Conservation (phyloP, 768 basidiomycete genomes). For the Suillus bovinus region DNA sequence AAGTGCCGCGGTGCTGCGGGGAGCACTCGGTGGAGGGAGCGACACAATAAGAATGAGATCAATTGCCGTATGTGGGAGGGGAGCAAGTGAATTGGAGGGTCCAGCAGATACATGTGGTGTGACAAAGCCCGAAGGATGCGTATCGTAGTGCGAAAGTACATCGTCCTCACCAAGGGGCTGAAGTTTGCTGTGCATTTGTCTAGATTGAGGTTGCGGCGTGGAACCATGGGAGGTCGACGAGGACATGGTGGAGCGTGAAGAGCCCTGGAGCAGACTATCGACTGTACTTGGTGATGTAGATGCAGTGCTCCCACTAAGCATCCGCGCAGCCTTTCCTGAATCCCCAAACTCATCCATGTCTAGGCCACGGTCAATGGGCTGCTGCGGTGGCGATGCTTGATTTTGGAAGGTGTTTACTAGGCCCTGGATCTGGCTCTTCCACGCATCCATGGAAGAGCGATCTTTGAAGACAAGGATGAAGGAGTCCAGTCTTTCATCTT, state of each 20-base stretch:
- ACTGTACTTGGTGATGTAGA: constrained; percentile 58
- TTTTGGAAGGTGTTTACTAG: constrained; percentile 74
- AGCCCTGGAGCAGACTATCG: constrained; percentile 66
- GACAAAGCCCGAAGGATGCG: constrained; percentile 50
- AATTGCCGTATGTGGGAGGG: constrained; percentile 82
- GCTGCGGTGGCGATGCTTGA: constrained; percentile 42
- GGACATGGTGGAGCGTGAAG: constrained; percentile 67
- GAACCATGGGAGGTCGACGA: constrained; percentile 75
- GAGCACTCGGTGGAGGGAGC: constrained; percentile 70
- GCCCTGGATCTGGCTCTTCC: constrained; percentile 80
- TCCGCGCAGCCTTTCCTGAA: constrained; percentile 72
- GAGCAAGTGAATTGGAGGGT: constrained; percentile 77
- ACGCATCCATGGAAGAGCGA: constrained; percentile 82
- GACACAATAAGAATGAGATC: constrained; percentile 94
- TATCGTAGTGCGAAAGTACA: constrained; percentile 58
- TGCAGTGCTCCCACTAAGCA: constrained; percentile 75
- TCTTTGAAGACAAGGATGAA: constrained; percentile 97
- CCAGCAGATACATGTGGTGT: constrained; percentile 73
- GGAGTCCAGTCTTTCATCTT: constrained; percentile 88
- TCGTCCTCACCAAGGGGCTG: constrained; percentile 74
- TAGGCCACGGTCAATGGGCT: constrained; percentile 38
- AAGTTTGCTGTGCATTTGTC: constrained; percentile 45
- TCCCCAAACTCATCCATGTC: constrained; percentile 80
- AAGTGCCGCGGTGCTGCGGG: constrained; percentile 78
- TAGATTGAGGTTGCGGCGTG: constrained; percentile 39